Percentiles rank a stretch among this genome's conserved stretches.
These are phyloP conservation scores for Abrus pulchellus DNA, from an alignment of 306 rosid genomes.

Conservation along the genomic window DNA sequence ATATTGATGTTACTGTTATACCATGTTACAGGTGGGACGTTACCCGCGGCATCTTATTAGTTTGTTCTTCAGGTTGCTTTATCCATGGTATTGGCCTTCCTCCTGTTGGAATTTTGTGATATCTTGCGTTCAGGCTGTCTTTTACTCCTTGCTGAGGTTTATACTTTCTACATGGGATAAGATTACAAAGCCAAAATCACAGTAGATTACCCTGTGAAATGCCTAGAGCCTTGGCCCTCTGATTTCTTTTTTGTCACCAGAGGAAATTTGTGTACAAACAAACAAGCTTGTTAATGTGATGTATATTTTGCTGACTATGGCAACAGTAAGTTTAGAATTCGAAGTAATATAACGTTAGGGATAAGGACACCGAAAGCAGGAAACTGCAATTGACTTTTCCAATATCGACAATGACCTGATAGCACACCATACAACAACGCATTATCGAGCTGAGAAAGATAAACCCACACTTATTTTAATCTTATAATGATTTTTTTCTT, in stretches of 20 bases:
- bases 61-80: conserved; percentile 88
- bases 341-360: background rate
- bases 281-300: conserved; percentile 30
- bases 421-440: background rate
- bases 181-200: conserved; percentile 59
- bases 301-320: conserved; percentile 45
- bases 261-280: conserved; percentile 42
- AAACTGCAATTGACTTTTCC: background rate
- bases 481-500: too few species aligned
- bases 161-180: conserved; percentile 70
- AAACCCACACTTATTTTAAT: too few species aligned
- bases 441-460: background rate
- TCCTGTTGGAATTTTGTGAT: conserved; percentile 87
- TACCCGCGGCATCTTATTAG: conserved; percentile 96
- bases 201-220: conserved; percentile 13
- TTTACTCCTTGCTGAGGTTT: conserved; percentile 64
- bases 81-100: conserved; percentile 99
- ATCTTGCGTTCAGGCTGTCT: conserved; percentile 66
- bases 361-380: background rate
- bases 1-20: conserved; percentile 2
- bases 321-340: background rate
- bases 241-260: background rate
- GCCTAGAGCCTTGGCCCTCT: background rate
- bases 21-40: conserved; percentile 76
- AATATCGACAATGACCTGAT: background rate